Base-by-base conservation (phyloP, 345 rosid species). In the Trapa incisa region DNA sequence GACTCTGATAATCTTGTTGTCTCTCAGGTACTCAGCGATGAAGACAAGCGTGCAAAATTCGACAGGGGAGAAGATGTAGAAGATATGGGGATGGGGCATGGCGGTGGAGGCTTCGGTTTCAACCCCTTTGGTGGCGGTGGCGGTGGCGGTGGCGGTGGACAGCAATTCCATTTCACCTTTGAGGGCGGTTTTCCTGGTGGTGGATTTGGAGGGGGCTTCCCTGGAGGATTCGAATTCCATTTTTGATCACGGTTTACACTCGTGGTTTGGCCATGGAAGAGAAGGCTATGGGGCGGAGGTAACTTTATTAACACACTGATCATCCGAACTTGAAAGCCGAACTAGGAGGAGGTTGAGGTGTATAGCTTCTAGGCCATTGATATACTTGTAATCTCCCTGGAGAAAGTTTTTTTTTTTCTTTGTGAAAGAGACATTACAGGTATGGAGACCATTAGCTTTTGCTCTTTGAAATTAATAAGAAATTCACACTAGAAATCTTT, bases 31-130 rank as follows among this genome's bases (percentile, higher is more conserved):
- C 96, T 94, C 53, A 84, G 91, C 57, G 97, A 94, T 56, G 99
- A 94, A 32, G 96, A 94, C 48, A 94, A 94, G 71, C 87, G 97
- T 14, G 58, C 87, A 11, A 87, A 93, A 76, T 94, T 74, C 69
- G 97, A 94, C 74, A 85, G 96, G 76, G 99, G 99, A 97, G 43
- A 41, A 41, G 43, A 94, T 73, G 75, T 94, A 17, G 97, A 94
- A 69, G 97, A 91, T 32, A 41, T 41, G 43, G 43, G 43, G 43
- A 41, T 41, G 43, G 43, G 43, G 43, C 43, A 41, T 8, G 43
- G 43, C 7, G 81, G 88, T 0, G 87, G 86, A 0, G 80, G 87
- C 0, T 82, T 84, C 3, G 97, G 96, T 74, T 92, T 80, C 80
- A 89, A 86, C 76, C 96, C 94, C 5, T 88, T 85, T 72, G 92